Evolutionary conservation across 768 basidiomycete species (phyloP), one percentile per base, ranked within the genome.

Genomic region (Mycena galopus): DNA sequence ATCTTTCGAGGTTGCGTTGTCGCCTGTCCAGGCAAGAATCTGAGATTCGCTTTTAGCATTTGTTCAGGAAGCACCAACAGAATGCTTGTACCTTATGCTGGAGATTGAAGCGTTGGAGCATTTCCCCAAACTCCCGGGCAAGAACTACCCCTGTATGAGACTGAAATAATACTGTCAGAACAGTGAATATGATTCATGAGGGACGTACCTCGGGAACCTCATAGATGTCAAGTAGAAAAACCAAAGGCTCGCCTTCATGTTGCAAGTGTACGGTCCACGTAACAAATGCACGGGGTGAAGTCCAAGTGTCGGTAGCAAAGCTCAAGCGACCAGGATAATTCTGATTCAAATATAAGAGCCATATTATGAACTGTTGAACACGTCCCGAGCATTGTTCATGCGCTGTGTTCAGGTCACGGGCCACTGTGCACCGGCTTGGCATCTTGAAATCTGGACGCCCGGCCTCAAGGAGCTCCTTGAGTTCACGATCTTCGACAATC

Each of bases 381-480:
- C 23, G 39, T 2, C 11, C 39, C n/a, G 23, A 44, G 60, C 60
- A 44, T n/a, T 25, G 23, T 14, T 16, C 39, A 19, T 39, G 44
- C 29, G 60, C 39, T 9, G 29, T 29, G 37, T 47, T 9, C 23
- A 27, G 23, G 19, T 51, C 50, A 9, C 23, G 50, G 25, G 23
- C 23, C 2, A 51, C 25, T 2, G 50, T 27, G 10, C 27, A 39
- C 29, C 10, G 37, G 39, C 79, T 82, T 0, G 85, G 84, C 51
- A 86, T 50, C 60, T 82, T 81, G n/a, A 80, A 76, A 17, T 78
- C 76, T 0, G 81, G 84, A 8, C 80, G 67, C 0, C 82, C 81
- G 0, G 81, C 82, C 57, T 79, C 81, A 79, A 84, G 82, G 9
- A 86, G 61, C 3, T 30, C 57, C 1, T 70, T 44, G 63, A 85